These are phyloP conservation scores for Spergularia azorica DNA, from an alignment of 179 eudicot genomes.

Conservation along the genomic window DNA sequence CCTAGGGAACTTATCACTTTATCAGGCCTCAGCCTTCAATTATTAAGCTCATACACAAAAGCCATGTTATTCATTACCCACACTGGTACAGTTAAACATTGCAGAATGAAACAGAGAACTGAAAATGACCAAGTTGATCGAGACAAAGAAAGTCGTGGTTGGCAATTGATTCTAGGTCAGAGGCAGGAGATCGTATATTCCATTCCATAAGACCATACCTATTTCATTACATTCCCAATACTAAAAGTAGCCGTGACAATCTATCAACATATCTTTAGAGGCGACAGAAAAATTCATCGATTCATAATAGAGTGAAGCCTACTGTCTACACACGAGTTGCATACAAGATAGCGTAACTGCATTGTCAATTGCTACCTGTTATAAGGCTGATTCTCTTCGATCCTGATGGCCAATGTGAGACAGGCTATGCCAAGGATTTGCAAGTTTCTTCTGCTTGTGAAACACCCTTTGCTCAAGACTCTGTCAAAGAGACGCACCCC, in stretches of 20 bases:
- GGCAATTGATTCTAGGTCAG: background rate
- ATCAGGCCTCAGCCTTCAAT: background rate
- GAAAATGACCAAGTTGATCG: background rate
- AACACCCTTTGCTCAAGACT: conserved; percentile 82
- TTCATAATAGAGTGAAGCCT: background rate
- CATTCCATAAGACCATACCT: background rate
- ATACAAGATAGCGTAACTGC: background rate
- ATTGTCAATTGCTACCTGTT: conserved; percentile 53
- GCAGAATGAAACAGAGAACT: background rate
- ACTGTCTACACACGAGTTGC: background rate
- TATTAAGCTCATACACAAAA: background rate
- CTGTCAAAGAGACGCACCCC: conserved; percentile 82
- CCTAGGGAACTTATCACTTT: background rate
- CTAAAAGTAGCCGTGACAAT: background rate
- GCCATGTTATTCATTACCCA: background rate
- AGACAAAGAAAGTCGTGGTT: background rate
- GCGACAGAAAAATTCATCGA: background rate
- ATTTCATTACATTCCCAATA: background rate
- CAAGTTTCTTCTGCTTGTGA: conserved; percentile 59
- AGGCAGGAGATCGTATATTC: background rate
- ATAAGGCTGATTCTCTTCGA: conserved; percentile 93
- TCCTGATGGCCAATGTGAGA: conserved; percentile 82
- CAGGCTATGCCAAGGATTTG: conserved; percentile 91
- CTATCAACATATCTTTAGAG: background rate
- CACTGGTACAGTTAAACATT: background rate